These are phyloP conservation scores for Wilhelminamyces savonicus DNA, from an alignment of 805 yeast species.

Conservation along the genomic window DNA sequence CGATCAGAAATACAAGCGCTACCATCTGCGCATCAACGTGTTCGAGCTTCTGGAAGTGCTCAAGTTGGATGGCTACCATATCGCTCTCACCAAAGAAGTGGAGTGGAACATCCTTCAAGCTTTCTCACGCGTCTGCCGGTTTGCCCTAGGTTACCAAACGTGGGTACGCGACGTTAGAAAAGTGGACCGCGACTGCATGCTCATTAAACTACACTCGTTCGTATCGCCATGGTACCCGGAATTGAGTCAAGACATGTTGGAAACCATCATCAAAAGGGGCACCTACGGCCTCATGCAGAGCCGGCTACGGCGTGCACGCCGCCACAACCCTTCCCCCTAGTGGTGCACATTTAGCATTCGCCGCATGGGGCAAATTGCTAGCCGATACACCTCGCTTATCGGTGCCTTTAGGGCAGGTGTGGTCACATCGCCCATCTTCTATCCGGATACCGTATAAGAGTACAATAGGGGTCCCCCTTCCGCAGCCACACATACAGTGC, in stretches of 20 bases:
- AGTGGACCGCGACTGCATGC: constrained; percentile 41
- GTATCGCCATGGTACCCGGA: constrained; percentile 43
- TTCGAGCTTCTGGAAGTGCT: constrained; percentile 49
- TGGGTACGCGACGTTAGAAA: constrained; percentile 79
- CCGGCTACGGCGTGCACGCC: constrained; percentile 61
- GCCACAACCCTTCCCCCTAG: no score
- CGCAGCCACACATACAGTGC: no score
- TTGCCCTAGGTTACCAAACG: constrained; percentile 69
- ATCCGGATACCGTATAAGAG: no score
- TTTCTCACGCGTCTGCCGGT: constrained; percentile 54
- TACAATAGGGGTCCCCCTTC: no score
- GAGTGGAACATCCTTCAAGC: constrained; percentile 49
- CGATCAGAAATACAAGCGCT: constrained; percentile 9
- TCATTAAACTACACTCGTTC: constrained; percentile 42
- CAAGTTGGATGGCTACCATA: constrained; percentile 35
- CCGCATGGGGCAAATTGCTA: no score
- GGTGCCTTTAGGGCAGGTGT: no score
- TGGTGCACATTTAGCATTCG: no score
- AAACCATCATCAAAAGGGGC: constrained; percentile 73
- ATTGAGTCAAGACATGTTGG: constrained; percentile 50
- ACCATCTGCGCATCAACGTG: constrained; percentile 54
- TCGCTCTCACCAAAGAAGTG: constrained; percentile 50
- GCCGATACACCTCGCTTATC: no score
- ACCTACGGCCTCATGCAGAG: constrained; percentile 78
- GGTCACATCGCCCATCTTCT: no score